These are phyloP conservation scores for Clonostachys chloroleuca DNA, from an alignment of 2,329 filamentous ascomycete species.

Conservation along the genomic window DNA sequence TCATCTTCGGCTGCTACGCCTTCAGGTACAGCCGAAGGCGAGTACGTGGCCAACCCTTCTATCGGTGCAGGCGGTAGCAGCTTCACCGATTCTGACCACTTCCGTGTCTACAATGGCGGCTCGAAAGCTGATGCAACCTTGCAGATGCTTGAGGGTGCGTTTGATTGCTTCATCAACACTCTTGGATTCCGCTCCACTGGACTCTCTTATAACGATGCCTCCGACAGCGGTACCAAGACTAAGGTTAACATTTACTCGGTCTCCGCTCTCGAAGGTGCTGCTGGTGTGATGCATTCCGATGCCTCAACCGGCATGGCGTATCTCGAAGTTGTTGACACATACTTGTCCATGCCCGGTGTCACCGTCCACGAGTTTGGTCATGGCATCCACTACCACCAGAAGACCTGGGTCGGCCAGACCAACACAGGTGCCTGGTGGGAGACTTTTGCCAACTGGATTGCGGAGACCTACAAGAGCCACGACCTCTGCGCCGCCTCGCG, in stretches of 20 bases:
- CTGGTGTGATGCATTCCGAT: slow-evolving; percentile 37
- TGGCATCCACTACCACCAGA: slow-evolving; percentile 37
- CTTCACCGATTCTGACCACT: slow-evolving; percentile 27
- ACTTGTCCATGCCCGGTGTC: slow-evolving; percentile 28
- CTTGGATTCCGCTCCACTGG: slow-evolving; percentile 33
- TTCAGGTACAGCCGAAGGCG: not conserved
- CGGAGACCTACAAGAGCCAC: slow-evolving; percentile 41
- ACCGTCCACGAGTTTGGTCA: slow-evolving; percentile 46
- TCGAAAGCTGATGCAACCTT: slow-evolving; percentile 17
- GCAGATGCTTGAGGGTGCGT: slow-evolving; percentile 38
- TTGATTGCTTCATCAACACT: slow-evolving; percentile 29
- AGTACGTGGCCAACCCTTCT: slow-evolving; percentile 19
- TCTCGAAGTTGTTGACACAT: slow-evolving; percentile 33
- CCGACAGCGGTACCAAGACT: slow-evolving; percentile 29
- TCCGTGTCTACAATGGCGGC: slow-evolving; percentile 25
- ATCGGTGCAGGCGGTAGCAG: slow-evolving; percentile 22
- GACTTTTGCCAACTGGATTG: slow-evolving; percentile 43
- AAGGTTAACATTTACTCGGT: slow-evolving; percentile 43
- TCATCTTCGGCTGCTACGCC: no score
- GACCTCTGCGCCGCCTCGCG: slow-evolving; percentile 33
- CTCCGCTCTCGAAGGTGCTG: slow-evolving; percentile 24
- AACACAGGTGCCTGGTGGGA: slow-evolving; percentile 47
- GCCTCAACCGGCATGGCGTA: slow-evolving; percentile 28
- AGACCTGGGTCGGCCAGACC: slow-evolving; percentile 36
- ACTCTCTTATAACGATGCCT: slow-evolving; percentile 23